Evolutionary conservation across 1,139 yeast species (phyloP), one percentile per base, ranked within the genome.

Genomic region (Kodamaea plutei): DNA sequence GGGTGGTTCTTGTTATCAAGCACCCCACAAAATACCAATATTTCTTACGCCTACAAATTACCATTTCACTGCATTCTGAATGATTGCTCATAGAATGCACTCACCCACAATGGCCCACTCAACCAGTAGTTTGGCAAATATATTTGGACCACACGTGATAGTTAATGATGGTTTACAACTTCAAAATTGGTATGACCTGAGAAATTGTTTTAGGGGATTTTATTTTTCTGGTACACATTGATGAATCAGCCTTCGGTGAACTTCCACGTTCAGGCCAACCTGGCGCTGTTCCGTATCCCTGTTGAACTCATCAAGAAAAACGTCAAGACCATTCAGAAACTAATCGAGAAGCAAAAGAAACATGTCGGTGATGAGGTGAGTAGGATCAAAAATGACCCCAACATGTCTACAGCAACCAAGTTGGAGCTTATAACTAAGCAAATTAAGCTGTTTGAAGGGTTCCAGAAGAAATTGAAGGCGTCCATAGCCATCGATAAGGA

Each of bases 231-330:
- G n/a, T n/a, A n/a, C n/a, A n/a, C n/a, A n/a, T n/a, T 15, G 19
- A 64, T 64, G 70, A 61, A 61, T 38, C 68, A 64, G 26, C 65
- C 69, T 5, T 60, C 67, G 0, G 37, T 67, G 12, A 62, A 63
- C 41, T 67, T 67, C 48, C 68, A 63, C 28, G 50, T 66, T 14
- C 70, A 64, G 37, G 52, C 68, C 1, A 52, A 72, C 41, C 69
- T 66, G 50, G 65, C 77, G 2, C 75, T 73, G 36, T 79, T 80
- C 54, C 66, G 66, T 33, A 73, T 79, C 1, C 89, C 89, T 1
- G 61, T 69, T 14, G 85, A 79, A 43, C 57, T 79, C 11, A 57
- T 79, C 29, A 67, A 67, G 42, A 75, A 71, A 57, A 79, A 80
- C 45, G 69, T 76, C 53, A 78, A 75, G 48, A 50, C 54, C 22